These are phyloP conservation scores for Thalassiosira mediterranea DNA, from an alignment of 352 stramenopile species.

Conservation along the genomic window DNA sequence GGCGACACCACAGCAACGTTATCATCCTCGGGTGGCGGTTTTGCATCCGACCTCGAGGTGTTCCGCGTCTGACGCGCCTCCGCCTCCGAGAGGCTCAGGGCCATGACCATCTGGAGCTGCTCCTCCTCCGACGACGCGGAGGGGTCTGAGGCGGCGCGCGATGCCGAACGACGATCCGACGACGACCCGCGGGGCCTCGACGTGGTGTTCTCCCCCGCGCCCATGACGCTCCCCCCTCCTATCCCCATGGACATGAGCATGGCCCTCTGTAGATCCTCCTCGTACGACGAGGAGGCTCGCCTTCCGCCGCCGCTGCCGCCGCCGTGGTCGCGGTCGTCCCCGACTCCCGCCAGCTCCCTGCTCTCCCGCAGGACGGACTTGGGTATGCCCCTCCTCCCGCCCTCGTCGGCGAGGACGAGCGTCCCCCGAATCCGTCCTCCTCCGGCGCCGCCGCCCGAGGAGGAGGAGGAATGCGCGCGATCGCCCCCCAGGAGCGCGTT, in stretches of 20 bases:
- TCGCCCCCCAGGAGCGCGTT: slow-evolving; percentile 13
- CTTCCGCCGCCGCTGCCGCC: not conserved
- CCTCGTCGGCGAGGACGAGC: not conserved
- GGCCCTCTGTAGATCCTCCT: slow-evolving; percentile 52
- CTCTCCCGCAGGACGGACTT: slow-evolving; percentile 47
- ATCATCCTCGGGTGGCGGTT: too few species aligned
- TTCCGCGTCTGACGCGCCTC: too few species aligned
- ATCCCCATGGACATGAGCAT: slow-evolving; percentile 50
- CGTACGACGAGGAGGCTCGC: slow-evolving; percentile 33
- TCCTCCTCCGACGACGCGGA: slow-evolving; percentile 37
- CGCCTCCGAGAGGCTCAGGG: slow-evolving; percentile 56
- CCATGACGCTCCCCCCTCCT: slow-evolving; percentile 35
- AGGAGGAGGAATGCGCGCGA: slow-evolving; percentile 9
- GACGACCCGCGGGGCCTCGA: not conserved
- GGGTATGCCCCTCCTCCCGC: not conserved
- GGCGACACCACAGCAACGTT: too few species aligned
- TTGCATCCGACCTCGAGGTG: too few species aligned
- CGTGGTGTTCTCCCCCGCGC: slow-evolving; percentile 18
- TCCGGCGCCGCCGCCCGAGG: not conserved
- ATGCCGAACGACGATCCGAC: too few species aligned
- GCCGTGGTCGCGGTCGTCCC: not conserved
- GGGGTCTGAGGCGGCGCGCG: too few species aligned
- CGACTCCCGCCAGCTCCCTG: slow-evolving; percentile 13
- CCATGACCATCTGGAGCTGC: slow-evolving; percentile 54
- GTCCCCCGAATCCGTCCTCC: not conserved